Base-by-base conservation (phyloP, 345 rosid genomes). In the Populus deltoides region DNA sequence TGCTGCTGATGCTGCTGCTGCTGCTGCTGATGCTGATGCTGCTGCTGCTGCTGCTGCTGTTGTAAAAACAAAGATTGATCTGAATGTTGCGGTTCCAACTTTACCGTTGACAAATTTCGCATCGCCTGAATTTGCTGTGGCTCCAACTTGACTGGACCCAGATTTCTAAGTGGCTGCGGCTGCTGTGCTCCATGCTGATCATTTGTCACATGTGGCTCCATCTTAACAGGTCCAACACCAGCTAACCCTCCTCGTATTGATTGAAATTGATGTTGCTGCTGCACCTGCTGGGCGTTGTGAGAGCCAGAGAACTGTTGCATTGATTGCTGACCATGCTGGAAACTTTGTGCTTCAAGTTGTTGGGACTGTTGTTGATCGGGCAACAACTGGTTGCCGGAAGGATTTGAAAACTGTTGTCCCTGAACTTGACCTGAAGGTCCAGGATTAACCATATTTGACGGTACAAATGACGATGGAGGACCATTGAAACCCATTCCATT, bases 41-140 rank as follows among this genome's bases (percentile, higher is more conserved):
- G 97, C 0, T 90, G 97, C n/a, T 88, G 91, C 5, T 85, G 85
- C 18, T 87, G 94, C 39, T 92, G 98, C 29, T 93, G 98, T 74
- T 91, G 99, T 74, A 91, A 84, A 86, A 88, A 90, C 83, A 90
- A 75, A 8, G 98, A 86, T 68, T 89, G 92, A 72, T 90, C 98
- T 13, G 98, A 87, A 77, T 88, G 90, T 73, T 91, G 92, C 38
- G 92, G 92, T 83, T 97, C 99, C 85, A 89, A 71, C 82, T 97
- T 97, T 49, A 92, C 94, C 15, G 90, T 86, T 1, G 92, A 72
- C 84, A 91, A 78, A 77, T 71, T 88, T 87, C 97, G 90, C 84
- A 88, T 88, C 18, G 81, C 81, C 73, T 83, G 93, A 66, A 87
- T 81, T 71, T 90, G 97, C 71, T 91, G 97, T 0, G 88, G 91